Evolutionary conservation across 1,284 basidiomycete species (phyloP).

Genomic region (Apiotrichum sp.): DNA sequence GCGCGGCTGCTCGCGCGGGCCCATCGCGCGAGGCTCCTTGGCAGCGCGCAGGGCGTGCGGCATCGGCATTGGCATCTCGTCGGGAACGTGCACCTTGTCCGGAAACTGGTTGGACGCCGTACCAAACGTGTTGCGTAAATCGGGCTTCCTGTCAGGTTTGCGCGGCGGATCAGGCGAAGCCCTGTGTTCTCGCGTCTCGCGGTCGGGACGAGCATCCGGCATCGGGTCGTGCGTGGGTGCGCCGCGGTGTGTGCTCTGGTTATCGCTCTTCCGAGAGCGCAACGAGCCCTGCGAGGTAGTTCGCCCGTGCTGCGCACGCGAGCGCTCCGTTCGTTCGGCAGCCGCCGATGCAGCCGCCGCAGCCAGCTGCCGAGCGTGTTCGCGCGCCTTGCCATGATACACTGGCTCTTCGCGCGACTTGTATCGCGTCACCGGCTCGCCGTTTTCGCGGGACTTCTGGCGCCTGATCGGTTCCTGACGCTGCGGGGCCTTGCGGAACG

Average conservation of each 20-base stretch:
- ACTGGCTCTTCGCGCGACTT: not conserved
- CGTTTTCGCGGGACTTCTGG: too few species aligned
- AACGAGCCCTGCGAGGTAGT: not conserved
- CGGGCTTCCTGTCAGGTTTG: too few species aligned
- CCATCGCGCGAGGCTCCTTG: not conserved
- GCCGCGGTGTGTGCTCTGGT: not conserved
- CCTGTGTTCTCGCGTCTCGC: not conserved
- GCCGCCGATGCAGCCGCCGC: not conserved
- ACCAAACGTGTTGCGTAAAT: too few species aligned
- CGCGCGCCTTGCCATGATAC: not conserved
- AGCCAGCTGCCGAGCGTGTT: not conserved
- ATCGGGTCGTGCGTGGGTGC: not conserved
- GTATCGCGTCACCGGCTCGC: too few species aligned
- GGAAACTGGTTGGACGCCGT: too few species aligned
- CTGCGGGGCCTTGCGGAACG: not conserved
- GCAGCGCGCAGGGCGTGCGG: not conserved
- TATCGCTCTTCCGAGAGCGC: not conserved
- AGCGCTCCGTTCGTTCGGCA: not conserved
- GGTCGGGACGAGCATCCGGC: not conserved
- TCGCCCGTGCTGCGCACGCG: not conserved
- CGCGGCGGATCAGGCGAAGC: too few species aligned
- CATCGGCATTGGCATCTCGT: not conserved
- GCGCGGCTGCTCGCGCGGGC: not conserved
- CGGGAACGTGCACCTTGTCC: not conserved
- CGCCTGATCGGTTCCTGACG: not conserved